Percentiles rank a stretch among this genome's conserved stretches.
phyloP scores from a whole-genome alignment of 192 early-diverging fungal species.

The Polychytrium aggregatum region DNA sequence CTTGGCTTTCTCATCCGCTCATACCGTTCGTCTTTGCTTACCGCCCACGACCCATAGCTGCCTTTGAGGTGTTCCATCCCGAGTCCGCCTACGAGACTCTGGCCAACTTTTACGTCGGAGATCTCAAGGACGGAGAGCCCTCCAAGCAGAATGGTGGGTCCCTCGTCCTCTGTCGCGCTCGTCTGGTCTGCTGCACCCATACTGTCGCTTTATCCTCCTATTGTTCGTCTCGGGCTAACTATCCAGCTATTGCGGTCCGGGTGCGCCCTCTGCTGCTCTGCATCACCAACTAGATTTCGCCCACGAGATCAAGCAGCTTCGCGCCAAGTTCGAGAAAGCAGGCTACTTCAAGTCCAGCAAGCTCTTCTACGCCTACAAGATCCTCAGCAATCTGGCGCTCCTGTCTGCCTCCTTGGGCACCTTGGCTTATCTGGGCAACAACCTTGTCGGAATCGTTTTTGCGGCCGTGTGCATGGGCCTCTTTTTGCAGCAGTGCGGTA shows the following conservation, averaged over 20 bases:
- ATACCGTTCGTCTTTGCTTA: too few relatives aligned
- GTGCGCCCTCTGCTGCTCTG: too few relatives aligned
- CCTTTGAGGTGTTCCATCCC: conserved; percentile 70
- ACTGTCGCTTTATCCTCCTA: too few relatives aligned
- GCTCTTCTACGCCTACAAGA: conserved; percentile 56
- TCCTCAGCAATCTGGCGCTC: conserved; percentile 43
- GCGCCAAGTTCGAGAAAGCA: conserved; percentile 32
- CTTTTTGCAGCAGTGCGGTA: conserved; percentile 71
- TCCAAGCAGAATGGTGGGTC: conserved; percentile 28
- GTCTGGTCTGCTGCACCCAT: too few relatives aligned
- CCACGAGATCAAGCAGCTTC: conserved; percentile 48
- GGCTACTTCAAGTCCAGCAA: conserved; percentile 56
- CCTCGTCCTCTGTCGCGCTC: too few relatives aligned
- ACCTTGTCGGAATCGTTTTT: conserved; percentile 36
- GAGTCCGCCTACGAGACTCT: conserved; percentile 49
- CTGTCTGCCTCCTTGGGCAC: conserved; percentile 32
- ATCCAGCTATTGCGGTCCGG: too few relatives aligned
- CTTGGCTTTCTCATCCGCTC: too few relatives aligned
- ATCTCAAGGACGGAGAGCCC: conserved; percentile 41
- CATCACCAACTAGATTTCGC: too few relatives aligned
- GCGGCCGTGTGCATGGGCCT: conserved; percentile 51
- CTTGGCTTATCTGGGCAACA: conserved; percentile 39
- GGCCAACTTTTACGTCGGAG: conserved; percentile 66
- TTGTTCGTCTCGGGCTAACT: too few relatives aligned
- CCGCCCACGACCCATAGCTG: too few relatives aligned